Base-by-base conservation (phyloP, 2,329 filamentous ascomycete species). In the Arthroderma sp. region DNA sequence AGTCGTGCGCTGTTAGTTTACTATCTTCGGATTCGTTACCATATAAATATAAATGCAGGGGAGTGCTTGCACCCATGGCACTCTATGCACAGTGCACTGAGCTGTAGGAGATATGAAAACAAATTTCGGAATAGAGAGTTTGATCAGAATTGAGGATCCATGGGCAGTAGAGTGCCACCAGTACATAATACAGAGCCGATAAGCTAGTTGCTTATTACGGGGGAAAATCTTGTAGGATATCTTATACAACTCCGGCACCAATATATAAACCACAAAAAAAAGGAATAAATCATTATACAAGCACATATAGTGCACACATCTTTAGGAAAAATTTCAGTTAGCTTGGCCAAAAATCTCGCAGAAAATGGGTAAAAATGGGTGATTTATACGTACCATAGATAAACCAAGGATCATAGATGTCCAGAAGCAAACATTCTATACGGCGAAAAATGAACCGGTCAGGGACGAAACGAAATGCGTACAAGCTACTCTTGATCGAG, bases 321-420 rank as follows among this genome's bases (percentile, higher is more conserved):
- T 75, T 51, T 33, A 39, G 36, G 5, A 8, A 34, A 44, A 34
- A 38, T 11, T 36, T 50, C 39, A 50, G 44, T 32, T n/a, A 11
- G 6, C 6, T 4, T 30, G n/a, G 9, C 37, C 32, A 4, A 31
- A 10, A 43, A 5, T 11, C 8, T 15, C 5, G 29, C n/a, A 29
- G 11, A 22, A 28, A 27, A 31, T 31, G 22, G 3, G 36, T 41
- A 27, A 34, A 56, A 45, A 30, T 31, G 38, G 30, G 46, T 46
- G 10, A 50, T 49, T 30, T 46, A 48, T 40, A 50, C 51, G 15
- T 68, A 88, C 83, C 75, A 89, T 68, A 50, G 83, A 84, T 48
- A 94, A 65, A 0, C 88, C 88, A 41, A 91, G 59, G 53, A 94
- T 86, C 85, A 94, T 94, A 27, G 82, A 87, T 57, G 78, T 81